Base-by-base conservation (phyloP, 2,329 filamentous ascomycete species). In the Penicillium expansum region DNA sequence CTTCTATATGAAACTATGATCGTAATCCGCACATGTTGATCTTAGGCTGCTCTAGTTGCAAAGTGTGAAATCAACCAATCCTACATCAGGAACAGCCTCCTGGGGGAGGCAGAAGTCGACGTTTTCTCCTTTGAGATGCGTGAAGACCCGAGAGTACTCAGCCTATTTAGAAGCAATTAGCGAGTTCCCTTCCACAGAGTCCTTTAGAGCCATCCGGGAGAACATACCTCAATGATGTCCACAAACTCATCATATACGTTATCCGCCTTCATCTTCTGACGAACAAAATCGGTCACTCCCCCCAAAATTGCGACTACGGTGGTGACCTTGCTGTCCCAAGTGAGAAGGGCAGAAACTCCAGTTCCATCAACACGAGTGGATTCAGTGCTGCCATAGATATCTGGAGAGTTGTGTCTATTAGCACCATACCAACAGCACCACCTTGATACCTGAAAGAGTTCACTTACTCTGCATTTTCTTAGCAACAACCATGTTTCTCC, bases 391-490 rank as follows among this genome's bases (percentile, higher is more conserved):
- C 76, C 76, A 22, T 75, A 78, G 0, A 70, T 69, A 54, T 60
- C 62, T 64, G 37, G 2, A 16, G 4, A n/a, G 14, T 27, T 6
- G 11, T 32, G 4, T 13, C 3, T 2, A 20, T 56, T 24, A 53
- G 45, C 20, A 48, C 14, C 29, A 27, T 10, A 41, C 18, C 27
- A 20, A 43, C 5, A 2, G 5, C 4, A 27, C 16, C 1, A 11
- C 8, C 20, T 43, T 7, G n/a, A 20, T 30, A 30, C 6, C 20
- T 13, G 6, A 8, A 35, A 27, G 4, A 20, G 20, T 1, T 22
- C 38, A 59, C 68, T 60, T 57, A 76, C 75, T 78, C 52, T 79
- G 76, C 76, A 78, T 78, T 64, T 77, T 77, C 64, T 75, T 77
- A 2, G 67, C 75, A 5, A 68, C 52, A 2, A 72, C 67, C 74